Percentiles rank a stretch among this genome's conserved stretches.
Evolutionary conservation across 352 stramenopile species (phyloP).

Genomic region (Phytophthora macrochlamydospora): DNA sequence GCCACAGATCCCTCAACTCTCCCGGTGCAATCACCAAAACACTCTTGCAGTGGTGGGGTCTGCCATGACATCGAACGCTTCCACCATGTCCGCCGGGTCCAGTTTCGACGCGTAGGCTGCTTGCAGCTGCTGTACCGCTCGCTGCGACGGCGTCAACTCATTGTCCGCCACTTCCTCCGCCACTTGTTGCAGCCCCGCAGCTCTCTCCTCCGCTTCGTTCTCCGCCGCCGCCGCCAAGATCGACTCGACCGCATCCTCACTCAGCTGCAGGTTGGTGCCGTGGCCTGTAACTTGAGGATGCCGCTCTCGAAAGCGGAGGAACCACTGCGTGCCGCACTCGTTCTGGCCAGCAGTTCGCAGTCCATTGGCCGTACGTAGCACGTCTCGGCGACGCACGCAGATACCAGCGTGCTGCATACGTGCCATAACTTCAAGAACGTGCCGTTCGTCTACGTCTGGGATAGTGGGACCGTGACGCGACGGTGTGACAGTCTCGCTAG

Average conservation of each 20-base stretch:
- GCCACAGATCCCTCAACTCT: slow-evolving; percentile 24
- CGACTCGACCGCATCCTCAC: neutral
- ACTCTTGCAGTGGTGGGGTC: slow-evolving; percentile 20
- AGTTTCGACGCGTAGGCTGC: slow-evolving; percentile 11
- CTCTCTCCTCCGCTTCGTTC: neutral
- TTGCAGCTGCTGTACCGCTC: slow-evolving; percentile 25
- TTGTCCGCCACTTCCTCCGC: neutral
- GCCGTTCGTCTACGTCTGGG: slow-evolving; percentile 7
- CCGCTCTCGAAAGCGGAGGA: slow-evolving; percentile 23
- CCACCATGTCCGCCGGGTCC: slow-evolving; percentile 18
- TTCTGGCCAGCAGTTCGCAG: slow-evolving; percentile 1
- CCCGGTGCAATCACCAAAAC: slow-evolving; percentile 25
- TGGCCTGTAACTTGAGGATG: slow-evolving; percentile 18
- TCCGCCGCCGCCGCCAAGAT: slow-evolving; percentile 1
- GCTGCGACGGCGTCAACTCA: slow-evolving; percentile 20
- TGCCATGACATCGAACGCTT: slow-evolving; percentile 29
- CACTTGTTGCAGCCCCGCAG: neutral
- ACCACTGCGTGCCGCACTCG: slow-evolving; percentile 24
- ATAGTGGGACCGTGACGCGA: neutral
- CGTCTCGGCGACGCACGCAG: slow-evolving; percentile 21
- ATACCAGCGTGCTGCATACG: slow-evolving; percentile 18
- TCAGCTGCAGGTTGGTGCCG: slow-evolving; percentile 18
- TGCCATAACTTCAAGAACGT: slow-evolving; percentile 14
- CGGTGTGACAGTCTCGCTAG: neutral
- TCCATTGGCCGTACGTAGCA: slow-evolving; percentile 17